These are phyloP conservation scores for Xanthoparmelia taractica DNA, from an alignment of 495 filamentous ascomycete species.

Conservation along the genomic window DNA sequence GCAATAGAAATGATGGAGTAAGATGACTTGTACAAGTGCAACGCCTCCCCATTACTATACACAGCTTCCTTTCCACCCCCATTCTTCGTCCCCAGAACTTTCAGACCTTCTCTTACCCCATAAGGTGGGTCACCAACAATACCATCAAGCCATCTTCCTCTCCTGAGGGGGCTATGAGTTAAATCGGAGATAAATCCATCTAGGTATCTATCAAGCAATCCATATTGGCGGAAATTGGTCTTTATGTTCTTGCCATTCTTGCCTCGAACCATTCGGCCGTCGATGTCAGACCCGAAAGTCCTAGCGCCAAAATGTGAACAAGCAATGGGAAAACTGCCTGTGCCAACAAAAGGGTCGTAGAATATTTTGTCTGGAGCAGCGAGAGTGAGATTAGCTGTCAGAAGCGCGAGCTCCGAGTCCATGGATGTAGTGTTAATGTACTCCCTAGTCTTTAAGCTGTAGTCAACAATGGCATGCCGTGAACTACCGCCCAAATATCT, in stretches of 20 bases:
- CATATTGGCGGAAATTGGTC: slow-evolving; percentile 83
- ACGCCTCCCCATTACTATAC: slow-evolving; percentile 59
- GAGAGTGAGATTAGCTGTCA: slow-evolving; percentile 85
- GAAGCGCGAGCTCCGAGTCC: slow-evolving; percentile 85
- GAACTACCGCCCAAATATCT: slow-evolving; percentile 56
- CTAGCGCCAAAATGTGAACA: slow-evolving; percentile 82
- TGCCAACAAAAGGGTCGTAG: slow-evolving; percentile 93
- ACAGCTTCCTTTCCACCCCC: slow-evolving; percentile 53
- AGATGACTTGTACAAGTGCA: slow-evolving; percentile 51
- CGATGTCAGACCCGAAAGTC: slow-evolving; percentile 82
- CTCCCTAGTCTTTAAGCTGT: slow-evolving; percentile 82
- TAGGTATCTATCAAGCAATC: slow-evolving; percentile 51
- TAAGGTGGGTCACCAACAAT: slow-evolving; percentile 98
- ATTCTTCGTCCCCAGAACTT: slow-evolving; percentile 72
- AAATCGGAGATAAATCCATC: slow-evolving; percentile 80
- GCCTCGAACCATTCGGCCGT: slow-evolving; percentile 77
- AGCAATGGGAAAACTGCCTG: slow-evolving; percentile 80
- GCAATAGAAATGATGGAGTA: neutral
- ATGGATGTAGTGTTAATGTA: slow-evolving; percentile 96
- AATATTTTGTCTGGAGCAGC: slow-evolving; percentile 74
- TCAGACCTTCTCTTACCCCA: slow-evolving; percentile 87
- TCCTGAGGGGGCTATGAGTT: slow-evolving; percentile 74
- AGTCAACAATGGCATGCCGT: slow-evolving; percentile 54
- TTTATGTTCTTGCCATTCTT: slow-evolving; percentile 50
- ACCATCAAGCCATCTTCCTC: slow-evolving; percentile 63